Conservation (phyloP, 2,329 filamentous ascomycete genomes). For the Cladosporium sp. region DNA sequence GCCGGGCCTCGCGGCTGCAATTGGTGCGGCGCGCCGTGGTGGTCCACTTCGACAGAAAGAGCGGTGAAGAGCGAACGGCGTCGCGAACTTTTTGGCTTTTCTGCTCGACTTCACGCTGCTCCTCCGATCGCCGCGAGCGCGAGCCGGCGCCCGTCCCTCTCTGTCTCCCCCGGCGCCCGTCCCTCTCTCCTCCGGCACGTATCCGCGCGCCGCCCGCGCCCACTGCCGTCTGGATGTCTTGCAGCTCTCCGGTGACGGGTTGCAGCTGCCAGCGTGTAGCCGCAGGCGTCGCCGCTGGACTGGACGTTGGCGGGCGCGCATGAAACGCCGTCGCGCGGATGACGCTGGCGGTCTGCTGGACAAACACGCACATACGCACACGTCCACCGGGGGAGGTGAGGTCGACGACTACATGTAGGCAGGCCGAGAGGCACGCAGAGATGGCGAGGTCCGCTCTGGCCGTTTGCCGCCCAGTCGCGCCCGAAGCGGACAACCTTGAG, state of each 20-base stretch:
- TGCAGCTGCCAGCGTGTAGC: slow-evolving; percentile 4
- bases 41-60: slow-evolving; percentile 3
- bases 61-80: slow-evolving; percentile 6
- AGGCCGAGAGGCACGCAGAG: too few species aligned
- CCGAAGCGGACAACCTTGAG: neutral
- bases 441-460: too few species aligned
- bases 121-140: neutral
- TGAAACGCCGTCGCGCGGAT: too few species aligned
- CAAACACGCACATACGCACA: too few species aligned
- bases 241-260: slow-evolving; percentile 9
- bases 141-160: neutral
- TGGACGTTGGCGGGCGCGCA: neutral
- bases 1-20: neutral
- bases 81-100: neutral
- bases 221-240: slow-evolving; percentile 8
- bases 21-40: neutral
- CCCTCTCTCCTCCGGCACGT: neutral
- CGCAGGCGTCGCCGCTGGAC: neutral
- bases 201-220: neutral
- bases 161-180: neutral
- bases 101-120: neutral
- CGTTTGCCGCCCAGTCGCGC: too few species aligned
- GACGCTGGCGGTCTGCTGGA: too few species aligned
- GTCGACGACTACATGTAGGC: too few species aligned
- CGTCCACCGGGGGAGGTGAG: too few species aligned